Percentiles rank a stretch among this genome's conserved stretches.
Conservation (phyloP, 1,139 yeast genomes). For the Taiozyma sp. region DNA sequence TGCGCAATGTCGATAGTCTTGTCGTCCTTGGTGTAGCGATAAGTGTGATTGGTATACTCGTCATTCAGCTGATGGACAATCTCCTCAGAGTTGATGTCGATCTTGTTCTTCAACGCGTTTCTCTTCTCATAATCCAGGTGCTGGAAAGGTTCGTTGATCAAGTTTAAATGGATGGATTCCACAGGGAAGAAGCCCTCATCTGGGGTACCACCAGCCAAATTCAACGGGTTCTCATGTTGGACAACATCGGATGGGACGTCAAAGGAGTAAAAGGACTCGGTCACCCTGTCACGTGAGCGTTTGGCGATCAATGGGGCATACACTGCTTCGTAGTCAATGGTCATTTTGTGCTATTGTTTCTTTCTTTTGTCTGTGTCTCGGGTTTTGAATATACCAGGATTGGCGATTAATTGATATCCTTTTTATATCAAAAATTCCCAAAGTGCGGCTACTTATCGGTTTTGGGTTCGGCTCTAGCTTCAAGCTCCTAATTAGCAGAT, state of each 20-base stretch:
- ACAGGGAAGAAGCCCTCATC: constrained; percentile 57
- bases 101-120: constrained; percentile 13
- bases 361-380: too few species aligned
- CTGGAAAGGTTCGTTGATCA: constrained; percentile 39
- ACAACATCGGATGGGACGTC: constrained; percentile 37
- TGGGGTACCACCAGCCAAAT: constrained; percentile 54
- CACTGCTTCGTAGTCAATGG: constrained; percentile 13
- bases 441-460: not conserved
- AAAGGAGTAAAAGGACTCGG: constrained; percentile 17
- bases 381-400: too few species aligned
- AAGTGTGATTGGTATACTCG: constrained; percentile 11
- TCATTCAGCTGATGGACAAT: constrained; percentile 18
- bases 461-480: not conserved
- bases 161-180: constrained; percentile 42
- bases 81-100: constrained; percentile 17
- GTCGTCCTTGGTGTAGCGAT: constrained; percentile 19
- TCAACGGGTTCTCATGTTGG: constrained; percentile 41
- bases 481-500: too few species aligned
- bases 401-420: not conserved
- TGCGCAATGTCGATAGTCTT: constrained; percentile 36
- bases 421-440: not conserved
- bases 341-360: constrained; percentile 1
- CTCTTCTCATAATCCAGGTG: constrained; percentile 19
- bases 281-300: constrained; percentile 18
- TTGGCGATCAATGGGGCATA: constrained; percentile 10